phyloP scores from a whole-genome alignment of 805 yeast genomes.

The Candida vartiovaarae region DNA sequence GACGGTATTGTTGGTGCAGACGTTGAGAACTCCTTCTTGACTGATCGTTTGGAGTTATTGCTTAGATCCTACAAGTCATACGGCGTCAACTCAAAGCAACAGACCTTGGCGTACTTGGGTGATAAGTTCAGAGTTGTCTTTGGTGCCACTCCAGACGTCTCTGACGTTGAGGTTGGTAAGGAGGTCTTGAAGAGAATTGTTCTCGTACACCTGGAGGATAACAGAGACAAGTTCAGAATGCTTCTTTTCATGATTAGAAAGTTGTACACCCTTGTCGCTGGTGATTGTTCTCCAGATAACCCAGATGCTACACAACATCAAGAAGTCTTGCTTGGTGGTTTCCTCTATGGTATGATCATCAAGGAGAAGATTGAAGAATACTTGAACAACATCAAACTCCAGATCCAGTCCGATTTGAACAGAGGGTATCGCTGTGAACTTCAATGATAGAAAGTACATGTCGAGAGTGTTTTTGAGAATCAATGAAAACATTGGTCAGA shows the following conservation, averaged over 20 bases:
- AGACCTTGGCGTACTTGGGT: slow-evolving; percentile 91
- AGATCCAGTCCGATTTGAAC: slow-evolving; percentile 71
- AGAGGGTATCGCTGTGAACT: slow-evolving; percentile 80
- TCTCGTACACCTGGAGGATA: slow-evolving; percentile 73
- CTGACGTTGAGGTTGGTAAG: slow-evolving; percentile 87
- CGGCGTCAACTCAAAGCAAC: slow-evolving; percentile 69
- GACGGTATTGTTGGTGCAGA: slow-evolving; percentile 95
- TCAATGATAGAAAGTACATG: slow-evolving; percentile 79
- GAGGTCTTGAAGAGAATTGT: slow-evolving; percentile 80
- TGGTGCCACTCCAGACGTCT: slow-evolving; percentile 78
- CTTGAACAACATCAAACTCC: slow-evolving; percentile 62
- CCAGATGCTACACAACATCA: slow-evolving; percentile 99
- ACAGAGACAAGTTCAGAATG: slow-evolving; percentile 78
- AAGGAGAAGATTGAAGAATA: slow-evolving; percentile 96
- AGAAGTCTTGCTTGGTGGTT: slow-evolving; percentile 92
- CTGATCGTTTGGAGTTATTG: slow-evolving; percentile 94
- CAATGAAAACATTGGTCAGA: slow-evolving; percentile 91
- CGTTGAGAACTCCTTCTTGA: slow-evolving; percentile 79
- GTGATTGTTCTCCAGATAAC: slow-evolving; percentile 94
- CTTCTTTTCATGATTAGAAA: slow-evolving; percentile 92
- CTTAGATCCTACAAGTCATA: slow-evolving; percentile 83
- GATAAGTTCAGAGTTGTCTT: slow-evolving; percentile 93
- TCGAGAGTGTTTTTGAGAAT: slow-evolving; percentile 67
- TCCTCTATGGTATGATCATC: slow-evolving; percentile 91
- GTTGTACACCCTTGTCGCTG: slow-evolving; percentile 89